Percentiles rank a stretch among this genome's conserved stretches.
phyloP scores from a whole-genome alignment of 116 monocot species.

The Dioscorea cayenensis region DNA sequence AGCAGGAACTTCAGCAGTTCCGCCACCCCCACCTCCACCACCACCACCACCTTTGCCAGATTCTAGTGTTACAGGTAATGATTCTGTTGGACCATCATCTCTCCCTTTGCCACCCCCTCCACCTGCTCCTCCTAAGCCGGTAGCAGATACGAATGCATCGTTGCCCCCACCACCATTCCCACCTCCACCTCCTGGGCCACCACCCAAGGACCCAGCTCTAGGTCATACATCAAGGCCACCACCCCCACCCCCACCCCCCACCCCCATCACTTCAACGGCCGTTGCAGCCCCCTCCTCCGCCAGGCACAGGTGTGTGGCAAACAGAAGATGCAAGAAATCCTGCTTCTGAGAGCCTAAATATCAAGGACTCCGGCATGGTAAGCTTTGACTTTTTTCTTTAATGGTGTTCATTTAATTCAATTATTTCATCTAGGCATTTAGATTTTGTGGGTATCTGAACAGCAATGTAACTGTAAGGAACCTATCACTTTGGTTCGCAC shows the following conservation, averaged over 20 bases:
- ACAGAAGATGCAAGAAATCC: constrained; percentile 22
- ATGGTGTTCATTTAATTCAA: not conserved
- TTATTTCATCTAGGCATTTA: not conserved
- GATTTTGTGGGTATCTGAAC: not conserved
- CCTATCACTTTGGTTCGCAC: no score
- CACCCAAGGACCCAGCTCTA: constrained; percentile 32
- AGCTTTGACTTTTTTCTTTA: not conserved
- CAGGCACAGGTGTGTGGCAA: constrained; percentile 17
- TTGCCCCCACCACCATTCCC: constrained; percentile 39
- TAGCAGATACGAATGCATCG: constrained; percentile 18
- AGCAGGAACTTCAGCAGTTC: constrained; percentile 45
- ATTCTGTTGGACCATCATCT: constrained; percentile 36
- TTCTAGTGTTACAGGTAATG: constrained; percentile 31
- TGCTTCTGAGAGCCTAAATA: constrained; percentile 27
- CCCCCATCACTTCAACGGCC: constrained; percentile 49
- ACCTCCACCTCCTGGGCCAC: constrained; percentile 44
- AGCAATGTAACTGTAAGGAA: no score
- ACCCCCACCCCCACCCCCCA: constrained; percentile 59
- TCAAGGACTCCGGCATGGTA: constrained; percentile 53
- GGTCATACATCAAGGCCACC: constrained; percentile 17
- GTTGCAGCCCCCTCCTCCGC: constrained; percentile 49
- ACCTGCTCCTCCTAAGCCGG: constrained; percentile 50
- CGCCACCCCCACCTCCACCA: constrained; percentile 71
- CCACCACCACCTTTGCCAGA: constrained; percentile 60
- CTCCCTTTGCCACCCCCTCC: constrained; percentile 65